Evolutionary conservation across 23 red algal species (phyloP).

Genomic region (Gracilaria vermiculophylla): DNA sequence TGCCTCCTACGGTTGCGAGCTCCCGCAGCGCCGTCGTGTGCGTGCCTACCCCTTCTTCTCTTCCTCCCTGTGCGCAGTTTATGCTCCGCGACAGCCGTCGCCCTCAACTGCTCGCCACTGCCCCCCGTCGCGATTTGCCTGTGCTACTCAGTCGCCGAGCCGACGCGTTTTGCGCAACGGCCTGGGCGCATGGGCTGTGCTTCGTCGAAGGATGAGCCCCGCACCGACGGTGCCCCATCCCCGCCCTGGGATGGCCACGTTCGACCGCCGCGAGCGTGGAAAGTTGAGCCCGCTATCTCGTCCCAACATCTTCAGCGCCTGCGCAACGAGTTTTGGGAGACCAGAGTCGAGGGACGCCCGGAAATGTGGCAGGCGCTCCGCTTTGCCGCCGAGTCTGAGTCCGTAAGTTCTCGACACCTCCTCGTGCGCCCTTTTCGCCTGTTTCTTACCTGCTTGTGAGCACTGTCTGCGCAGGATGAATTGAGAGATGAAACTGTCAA

Average conservation of each 20-base stretch:
- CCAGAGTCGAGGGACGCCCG: constrained; percentile 66
- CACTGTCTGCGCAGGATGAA: constrained; percentile 40
- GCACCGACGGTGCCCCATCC: not conserved
- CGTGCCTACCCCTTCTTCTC: too few relatives aligned
- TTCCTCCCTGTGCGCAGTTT: too few relatives aligned
- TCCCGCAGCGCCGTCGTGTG: too few relatives aligned
- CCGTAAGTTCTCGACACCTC: constrained; percentile 34
- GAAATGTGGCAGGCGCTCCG: constrained; percentile 92
- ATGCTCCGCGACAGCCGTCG: too few relatives aligned
- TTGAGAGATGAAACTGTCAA: constrained; percentile 82
- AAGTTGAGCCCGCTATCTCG: constrained; percentile 48
- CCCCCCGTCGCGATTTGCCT: not conserved
- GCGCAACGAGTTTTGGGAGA: constrained; percentile 90
- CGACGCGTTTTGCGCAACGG: not conserved
- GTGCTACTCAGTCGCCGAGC: not conserved
- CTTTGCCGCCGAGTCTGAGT: constrained; percentile 75
- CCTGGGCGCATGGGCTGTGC: constrained; percentile 43
- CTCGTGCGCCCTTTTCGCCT: not conserved
- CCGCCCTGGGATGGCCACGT: constrained; percentile 60
- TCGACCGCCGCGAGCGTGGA: constrained; percentile 19
- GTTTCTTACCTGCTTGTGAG: not conserved
- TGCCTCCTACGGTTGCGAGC: too few relatives aligned
- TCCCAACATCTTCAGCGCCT: constrained; percentile 46
- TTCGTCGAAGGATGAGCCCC: constrained; percentile 19
- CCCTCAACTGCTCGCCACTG: not conserved